Conservation (phyloP, 1,284 basidiomycete species). For the Sporisorium scitamineum region DNA sequence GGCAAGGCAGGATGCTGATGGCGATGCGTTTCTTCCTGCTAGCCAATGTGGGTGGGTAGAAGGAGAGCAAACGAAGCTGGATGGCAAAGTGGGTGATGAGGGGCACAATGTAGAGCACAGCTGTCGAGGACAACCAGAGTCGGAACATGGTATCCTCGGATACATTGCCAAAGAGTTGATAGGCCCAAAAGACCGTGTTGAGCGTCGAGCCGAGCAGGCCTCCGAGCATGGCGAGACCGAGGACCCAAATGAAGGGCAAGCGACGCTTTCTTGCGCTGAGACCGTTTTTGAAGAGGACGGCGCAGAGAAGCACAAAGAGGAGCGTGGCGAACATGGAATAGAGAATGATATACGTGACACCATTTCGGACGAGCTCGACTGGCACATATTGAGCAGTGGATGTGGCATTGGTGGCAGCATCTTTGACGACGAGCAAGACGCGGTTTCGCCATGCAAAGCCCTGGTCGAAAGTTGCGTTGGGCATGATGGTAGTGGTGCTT, state of each 20-base stretch:
- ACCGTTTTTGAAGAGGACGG: slow-evolving; percentile 53
- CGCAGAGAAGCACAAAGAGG: slow-evolving; percentile 52
- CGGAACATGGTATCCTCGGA: slow-evolving; percentile 39
- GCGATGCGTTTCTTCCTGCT: slow-evolving; percentile 37
- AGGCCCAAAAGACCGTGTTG: slow-evolving; percentile 57
- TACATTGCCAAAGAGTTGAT: slow-evolving; percentile 45
- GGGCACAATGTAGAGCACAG: slow-evolving; percentile 53
- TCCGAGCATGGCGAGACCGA: slow-evolving; percentile 48
- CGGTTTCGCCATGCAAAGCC: slow-evolving; percentile 31
- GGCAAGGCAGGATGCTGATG: slow-evolving; percentile 41
- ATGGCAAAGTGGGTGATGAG: slow-evolving; percentile 51
- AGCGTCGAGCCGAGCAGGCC: slow-evolving; percentile 51
- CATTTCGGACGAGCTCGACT: slow-evolving; percentile 45
- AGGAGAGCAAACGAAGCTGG: slow-evolving; percentile 47
- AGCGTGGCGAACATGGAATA: slow-evolving; percentile 55
- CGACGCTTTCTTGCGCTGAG: slow-evolving; percentile 43
- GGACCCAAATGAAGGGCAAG: slow-evolving; percentile 46
- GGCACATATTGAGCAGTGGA: slow-evolving; percentile 29
- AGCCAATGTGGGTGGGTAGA: slow-evolving; percentile 50
- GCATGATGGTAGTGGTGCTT: slow-evolving; percentile 16
- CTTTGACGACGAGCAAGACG: slow-evolving; percentile 33
- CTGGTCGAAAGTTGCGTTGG: slow-evolving; percentile 5
- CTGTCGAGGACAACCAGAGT: slow-evolving; percentile 46
- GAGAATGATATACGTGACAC: slow-evolving; percentile 57
- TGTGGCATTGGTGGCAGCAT: slow-evolving; percentile 17